phyloP scores from a whole-genome alignment of 129 eudicot species.

The Artemisia tridentata region DNA sequence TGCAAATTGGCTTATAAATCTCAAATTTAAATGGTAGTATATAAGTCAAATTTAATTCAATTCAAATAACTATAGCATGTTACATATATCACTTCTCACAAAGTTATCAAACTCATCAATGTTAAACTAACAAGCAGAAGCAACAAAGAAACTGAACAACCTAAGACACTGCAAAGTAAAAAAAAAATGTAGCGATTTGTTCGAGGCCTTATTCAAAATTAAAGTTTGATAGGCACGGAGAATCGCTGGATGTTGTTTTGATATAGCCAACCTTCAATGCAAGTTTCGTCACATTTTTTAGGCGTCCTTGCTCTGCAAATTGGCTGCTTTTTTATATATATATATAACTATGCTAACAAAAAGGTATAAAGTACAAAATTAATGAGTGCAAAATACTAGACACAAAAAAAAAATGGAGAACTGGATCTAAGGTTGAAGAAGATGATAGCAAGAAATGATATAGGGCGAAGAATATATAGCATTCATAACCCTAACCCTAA shows the following conservation, averaged over 20 bases:
- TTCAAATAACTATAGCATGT: constrained; percentile 1
- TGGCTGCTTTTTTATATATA: constrained; percentile 30
- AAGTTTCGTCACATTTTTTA: constrained; percentile 33
- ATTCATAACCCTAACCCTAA: not conserved
- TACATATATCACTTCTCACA: not conserved
- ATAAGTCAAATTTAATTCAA: too few relatives aligned
- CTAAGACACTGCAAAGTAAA: too few relatives aligned
- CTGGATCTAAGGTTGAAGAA: too few relatives aligned
- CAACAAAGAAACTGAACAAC: too few relatives aligned
- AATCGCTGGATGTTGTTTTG: constrained; percentile 18
- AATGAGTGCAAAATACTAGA: not conserved
- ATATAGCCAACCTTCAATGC: constrained; percentile 53
- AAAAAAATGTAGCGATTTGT: constrained; percentile 34
- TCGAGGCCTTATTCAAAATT: constrained; percentile 47
- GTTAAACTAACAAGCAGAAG: too few relatives aligned
- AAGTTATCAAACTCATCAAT: too few relatives aligned
- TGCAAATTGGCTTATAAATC: constrained; percentile 41
- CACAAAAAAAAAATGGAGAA: too few relatives aligned
- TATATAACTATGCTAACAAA: not conserved
- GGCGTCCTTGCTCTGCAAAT: constrained; percentile 54
- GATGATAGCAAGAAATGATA: too few relatives aligned
- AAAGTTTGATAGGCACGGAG: constrained; percentile 52
- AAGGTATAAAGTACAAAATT: not conserved
- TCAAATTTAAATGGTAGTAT: too few relatives aligned
- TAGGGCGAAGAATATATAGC: not conserved